A percentile compares a stretch with the other conserved stretches of the same genome.
Evolutionary conservation across 1,139 yeast genomes (phyloP).

Genomic region (Candida glucosophila): DNA sequence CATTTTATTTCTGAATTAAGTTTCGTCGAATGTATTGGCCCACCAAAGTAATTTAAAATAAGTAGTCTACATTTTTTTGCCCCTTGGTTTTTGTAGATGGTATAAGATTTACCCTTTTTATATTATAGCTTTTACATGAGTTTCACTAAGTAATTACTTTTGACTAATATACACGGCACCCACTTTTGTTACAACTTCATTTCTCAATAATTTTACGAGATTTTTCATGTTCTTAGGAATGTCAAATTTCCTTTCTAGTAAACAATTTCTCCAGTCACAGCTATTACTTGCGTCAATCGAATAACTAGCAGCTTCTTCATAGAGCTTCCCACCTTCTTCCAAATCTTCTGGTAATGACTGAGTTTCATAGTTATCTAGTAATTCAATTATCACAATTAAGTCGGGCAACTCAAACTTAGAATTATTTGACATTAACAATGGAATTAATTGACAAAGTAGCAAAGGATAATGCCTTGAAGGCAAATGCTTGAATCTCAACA

Average conservation of each 20-base stretch:
- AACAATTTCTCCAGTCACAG: constrained; percentile 29
- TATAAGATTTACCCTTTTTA: too few species aligned
- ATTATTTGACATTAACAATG: constrained; percentile 24
- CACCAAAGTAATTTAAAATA: too few species aligned
- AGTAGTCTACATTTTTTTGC: constrained; percentile 1
- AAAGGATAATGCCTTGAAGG: constrained; percentile 52
- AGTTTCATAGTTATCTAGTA: constrained; percentile 40
- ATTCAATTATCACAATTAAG: constrained; percentile 37
- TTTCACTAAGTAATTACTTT: too few species aligned
- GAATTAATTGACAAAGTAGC: constrained; percentile 40
- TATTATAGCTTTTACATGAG: too few species aligned
- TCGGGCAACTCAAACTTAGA: constrained; percentile 33
- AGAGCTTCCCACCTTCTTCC: constrained; percentile 24
- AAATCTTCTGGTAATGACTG: constrained; percentile 14
- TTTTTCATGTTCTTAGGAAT: constrained; percentile 18
- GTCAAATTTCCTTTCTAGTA: constrained; percentile 9
- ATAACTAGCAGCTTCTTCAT: constrained; percentile 20
- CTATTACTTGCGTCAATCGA: constrained; percentile 10
- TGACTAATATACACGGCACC: constrained; percentile 36
- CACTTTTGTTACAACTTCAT: constrained; percentile 24
- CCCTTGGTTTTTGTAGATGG: too few species aligned
- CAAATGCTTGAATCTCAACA: constrained; percentile 56
- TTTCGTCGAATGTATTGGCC: too few species aligned
- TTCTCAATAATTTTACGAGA: constrained; percentile 21
- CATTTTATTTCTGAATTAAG: background rate